Conservation (phyloP, 2,329 filamentous ascomycete genomes). For the Trichophyton rubrum region DNA sequence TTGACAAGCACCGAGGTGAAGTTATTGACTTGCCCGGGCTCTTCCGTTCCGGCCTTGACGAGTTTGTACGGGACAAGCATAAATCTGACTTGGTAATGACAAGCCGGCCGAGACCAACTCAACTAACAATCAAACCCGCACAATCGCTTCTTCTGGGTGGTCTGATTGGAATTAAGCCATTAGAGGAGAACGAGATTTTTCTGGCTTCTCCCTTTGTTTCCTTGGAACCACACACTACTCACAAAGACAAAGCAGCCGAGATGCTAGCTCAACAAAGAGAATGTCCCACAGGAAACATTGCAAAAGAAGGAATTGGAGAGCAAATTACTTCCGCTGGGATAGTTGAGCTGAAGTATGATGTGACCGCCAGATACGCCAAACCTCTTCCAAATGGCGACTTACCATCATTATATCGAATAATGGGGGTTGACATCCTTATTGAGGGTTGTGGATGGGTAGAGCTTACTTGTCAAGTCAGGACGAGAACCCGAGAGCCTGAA, state of each 20-base stretch:
- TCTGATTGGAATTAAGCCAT: slow-evolving; percentile 74
- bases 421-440: slow-evolving; percentile 72
- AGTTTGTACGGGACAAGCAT: slow-evolving; percentile 55
- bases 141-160: slow-evolving; percentile 77
- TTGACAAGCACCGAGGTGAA: slow-evolving; percentile 65
- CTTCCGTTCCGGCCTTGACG: slow-evolving; percentile 57
- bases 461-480: slow-evolving; percentile 66
- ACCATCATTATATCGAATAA: slow-evolving; percentile 37
- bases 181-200: slow-evolving; percentile 51
- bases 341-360: slow-evolving; percentile 66
- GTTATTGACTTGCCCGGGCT: slow-evolving; percentile 87
- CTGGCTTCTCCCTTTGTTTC: slow-evolving; percentile 81
- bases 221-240: slow-evolving; percentile 61
- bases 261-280: slow-evolving; percentile 55
- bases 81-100: slow-evolving; percentile 65
- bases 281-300: slow-evolving; percentile 51
- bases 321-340: slow-evolving; percentile 58
- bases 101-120: slow-evolving; percentile 58
- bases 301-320: slow-evolving; percentile 44
- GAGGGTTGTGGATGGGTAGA: slow-evolving; percentile 94
- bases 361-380: slow-evolving; percentile 56
- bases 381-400: not conserved
- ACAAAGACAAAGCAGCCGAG: slow-evolving; percentile 63
- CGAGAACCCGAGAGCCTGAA: slow-evolving; percentile 26
- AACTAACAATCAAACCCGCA: slow-evolving; percentile 58